Conservation (phyloP, 2,329 filamentous ascomycete genomes). For the Colletotrichum sp. region DNA sequence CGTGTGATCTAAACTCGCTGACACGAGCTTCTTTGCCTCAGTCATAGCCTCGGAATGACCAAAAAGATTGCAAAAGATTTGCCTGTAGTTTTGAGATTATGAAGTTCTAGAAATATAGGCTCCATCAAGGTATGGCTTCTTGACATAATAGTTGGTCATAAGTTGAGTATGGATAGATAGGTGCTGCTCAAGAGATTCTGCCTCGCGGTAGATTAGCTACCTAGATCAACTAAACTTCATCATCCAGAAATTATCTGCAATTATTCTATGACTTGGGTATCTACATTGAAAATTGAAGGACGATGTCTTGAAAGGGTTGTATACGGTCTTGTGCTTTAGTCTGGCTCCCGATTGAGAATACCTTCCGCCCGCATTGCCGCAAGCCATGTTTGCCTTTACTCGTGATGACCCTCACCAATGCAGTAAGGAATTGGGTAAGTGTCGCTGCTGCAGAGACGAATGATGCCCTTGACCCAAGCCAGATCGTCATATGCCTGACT, state of each 20-base stretch:
- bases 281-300: not conserved
- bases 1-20: no score
- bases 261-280: not conserved
- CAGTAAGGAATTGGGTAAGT: slow-evolving; percentile 40
- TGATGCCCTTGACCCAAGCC: slow-evolving; percentile 43
- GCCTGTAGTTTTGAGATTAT: no score
- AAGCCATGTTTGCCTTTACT: not conserved
- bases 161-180: no score
- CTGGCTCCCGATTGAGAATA: not conserved
- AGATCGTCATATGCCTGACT: slow-evolving; percentile 34
- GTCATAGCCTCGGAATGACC: no score
- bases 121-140: no score
- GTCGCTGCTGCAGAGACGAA: slow-evolving; percentile 39
- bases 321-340: not conserved
- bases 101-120: no score
- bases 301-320: not conserved
- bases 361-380: not conserved
- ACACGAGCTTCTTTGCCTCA: no score
- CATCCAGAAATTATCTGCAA: not conserved
- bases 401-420: slow-evolving; percentile 33
- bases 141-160: no score
- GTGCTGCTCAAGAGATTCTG: no score
- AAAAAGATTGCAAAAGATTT: no score
- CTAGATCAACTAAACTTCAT: not conserved
- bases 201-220: no score